These are phyloP conservation scores for Diaporthe citri DNA, from an alignment of 2,329 filamentous ascomycete genomes.

Conservation along the genomic window DNA sequence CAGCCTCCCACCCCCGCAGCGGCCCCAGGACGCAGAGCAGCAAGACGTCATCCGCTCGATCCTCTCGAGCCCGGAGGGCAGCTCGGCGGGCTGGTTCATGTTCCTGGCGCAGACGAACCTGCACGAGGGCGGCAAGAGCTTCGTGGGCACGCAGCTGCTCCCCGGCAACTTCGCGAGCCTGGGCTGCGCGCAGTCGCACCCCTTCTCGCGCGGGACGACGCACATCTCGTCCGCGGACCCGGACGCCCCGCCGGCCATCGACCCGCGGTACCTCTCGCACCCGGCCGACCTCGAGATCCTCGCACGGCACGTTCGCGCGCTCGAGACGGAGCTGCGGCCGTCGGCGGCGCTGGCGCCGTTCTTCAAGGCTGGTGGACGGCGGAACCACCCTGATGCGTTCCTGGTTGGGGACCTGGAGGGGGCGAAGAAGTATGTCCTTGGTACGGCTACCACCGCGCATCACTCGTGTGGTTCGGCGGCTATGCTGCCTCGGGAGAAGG, in stretches of 20 bases:
- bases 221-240: slow-evolving; percentile 61
- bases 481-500: slow-evolving; percentile 57
- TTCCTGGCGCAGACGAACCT: slow-evolving; percentile 44
- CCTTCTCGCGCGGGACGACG: slow-evolving; percentile 64
- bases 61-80: slow-evolving; percentile 40
- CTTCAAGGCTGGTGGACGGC: slow-evolving; percentile 51
- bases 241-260: slow-evolving; percentile 59
- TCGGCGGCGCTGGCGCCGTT: slow-evolving; percentile 48
- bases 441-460: slow-evolving; percentile 45
- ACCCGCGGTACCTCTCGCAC: slow-evolving; percentile 64
- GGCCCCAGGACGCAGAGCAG: slow-evolving; percentile 31
- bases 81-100: slow-evolving; percentile 44
- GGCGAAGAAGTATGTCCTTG: slow-evolving; percentile 44
- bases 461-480: slow-evolving; percentile 56
- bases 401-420: slow-evolving; percentile 40
- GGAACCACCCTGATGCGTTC: slow-evolving; percentile 48
- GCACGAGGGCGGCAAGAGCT: slow-evolving; percentile 41
- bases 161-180: slow-evolving; percentile 43
- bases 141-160: slow-evolving; percentile 40
- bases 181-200: slow-evolving; percentile 52
- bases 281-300: slow-evolving; percentile 64
- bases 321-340: slow-evolving; percentile 44
- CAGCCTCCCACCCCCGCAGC: slow-evolving; percentile 8
- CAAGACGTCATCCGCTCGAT: slow-evolving; percentile 41
- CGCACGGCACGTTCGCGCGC: slow-evolving; percentile 48